Evolutionary conservation across 2,329 filamentous ascomycete genomes (phyloP).

Genomic region (Atkinsonella texensis): DNA sequence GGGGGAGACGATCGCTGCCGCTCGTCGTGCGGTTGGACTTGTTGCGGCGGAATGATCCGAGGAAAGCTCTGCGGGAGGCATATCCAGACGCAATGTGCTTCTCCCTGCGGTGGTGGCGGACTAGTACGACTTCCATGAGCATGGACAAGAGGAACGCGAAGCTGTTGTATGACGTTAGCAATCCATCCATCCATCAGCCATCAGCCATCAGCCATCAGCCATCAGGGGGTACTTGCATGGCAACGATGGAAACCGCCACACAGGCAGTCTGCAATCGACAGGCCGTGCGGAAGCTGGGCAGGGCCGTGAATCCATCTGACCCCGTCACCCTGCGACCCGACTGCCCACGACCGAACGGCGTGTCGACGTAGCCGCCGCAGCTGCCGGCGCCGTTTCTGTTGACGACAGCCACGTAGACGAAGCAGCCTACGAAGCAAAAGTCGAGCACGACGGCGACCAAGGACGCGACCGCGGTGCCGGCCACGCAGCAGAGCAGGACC

Average conservation of each 20-base stretch:
- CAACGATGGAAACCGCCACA: slow-evolving; percentile 68
- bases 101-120: slow-evolving; percentile 60
- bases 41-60: slow-evolving; percentile 21
- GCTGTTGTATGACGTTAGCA: slow-evolving; percentile 23
- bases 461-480: slow-evolving; percentile 61
- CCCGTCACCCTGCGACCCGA: slow-evolving; percentile 37
- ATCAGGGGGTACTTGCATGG: slow-evolving; percentile 40
- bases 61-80: slow-evolving; percentile 16
- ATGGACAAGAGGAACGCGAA: slow-evolving; percentile 67
- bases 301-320: slow-evolving; percentile 31
- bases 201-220: too few species aligned
- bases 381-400: slow-evolving; percentile 55
- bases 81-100: slow-evolving; percentile 48
- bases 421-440: slow-evolving; percentile 60
- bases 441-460: slow-evolving; percentile 65
- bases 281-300: slow-evolving; percentile 38
- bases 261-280: slow-evolving; percentile 67
- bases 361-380: slow-evolving; percentile 51
- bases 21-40: slow-evolving; percentile 11
- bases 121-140: slow-evolving; percentile 53
- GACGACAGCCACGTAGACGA: slow-evolving; percentile 70
- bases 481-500: slow-evolving; percentile 66
- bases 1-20: slow-evolving; percentile 23
- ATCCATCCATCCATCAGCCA: not conserved
- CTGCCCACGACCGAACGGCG: slow-evolving; percentile 55